Evolutionary conservation across 371 early-diverging fungal species (phyloP).

Genomic region (Sporodiniella umbellata): DNA sequence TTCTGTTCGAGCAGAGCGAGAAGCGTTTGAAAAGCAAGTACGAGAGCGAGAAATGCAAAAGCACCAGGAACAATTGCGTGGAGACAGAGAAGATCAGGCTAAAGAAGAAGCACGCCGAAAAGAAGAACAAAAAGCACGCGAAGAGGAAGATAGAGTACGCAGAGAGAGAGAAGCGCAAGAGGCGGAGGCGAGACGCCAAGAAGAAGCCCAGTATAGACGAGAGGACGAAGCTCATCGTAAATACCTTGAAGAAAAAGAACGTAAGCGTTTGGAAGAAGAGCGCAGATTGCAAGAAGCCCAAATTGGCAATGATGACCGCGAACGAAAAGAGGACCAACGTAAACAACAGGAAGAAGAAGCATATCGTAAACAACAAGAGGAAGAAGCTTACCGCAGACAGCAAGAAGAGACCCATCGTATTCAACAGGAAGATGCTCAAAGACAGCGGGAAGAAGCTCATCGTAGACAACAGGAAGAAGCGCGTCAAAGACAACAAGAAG

Average conservation of each 20-base stretch:
- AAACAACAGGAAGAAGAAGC: constrained; percentile 29
- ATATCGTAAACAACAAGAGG: constrained; percentile 10
- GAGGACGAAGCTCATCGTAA: neutral
- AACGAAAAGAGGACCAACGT: constrained; percentile 23
- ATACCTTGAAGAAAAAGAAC: neutral
- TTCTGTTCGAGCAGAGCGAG: constrained; percentile 48
- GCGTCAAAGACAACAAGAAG: constrained; percentile 21
- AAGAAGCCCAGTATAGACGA: constrained; percentile 5
- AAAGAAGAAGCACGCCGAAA: constrained; percentile 34
- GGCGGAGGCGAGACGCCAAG: neutral
- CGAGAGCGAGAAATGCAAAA: constrained; percentile 51
- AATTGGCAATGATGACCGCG: too few species aligned
- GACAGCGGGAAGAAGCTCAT: constrained; percentile 14
- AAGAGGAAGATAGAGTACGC: constrained; percentile 10
- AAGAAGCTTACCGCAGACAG: constrained; percentile 9
- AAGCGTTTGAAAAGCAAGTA: constrained; percentile 46
- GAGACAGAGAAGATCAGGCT: constrained; percentile 25
- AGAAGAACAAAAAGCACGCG: constrained; percentile 15
- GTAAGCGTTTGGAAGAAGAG: constrained; percentile 20
- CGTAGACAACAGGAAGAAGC: constrained; percentile 19
- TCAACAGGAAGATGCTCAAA: constrained; percentile 3
- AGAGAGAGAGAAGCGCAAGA: neutral
- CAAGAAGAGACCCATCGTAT: neutral
- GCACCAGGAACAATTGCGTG: constrained; percentile 8
- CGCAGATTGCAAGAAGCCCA: constrained; percentile 7